Evolutionary conservation across 139 green algal genomes (phyloP).

Genomic region (Asterochloris sp.): DNA sequence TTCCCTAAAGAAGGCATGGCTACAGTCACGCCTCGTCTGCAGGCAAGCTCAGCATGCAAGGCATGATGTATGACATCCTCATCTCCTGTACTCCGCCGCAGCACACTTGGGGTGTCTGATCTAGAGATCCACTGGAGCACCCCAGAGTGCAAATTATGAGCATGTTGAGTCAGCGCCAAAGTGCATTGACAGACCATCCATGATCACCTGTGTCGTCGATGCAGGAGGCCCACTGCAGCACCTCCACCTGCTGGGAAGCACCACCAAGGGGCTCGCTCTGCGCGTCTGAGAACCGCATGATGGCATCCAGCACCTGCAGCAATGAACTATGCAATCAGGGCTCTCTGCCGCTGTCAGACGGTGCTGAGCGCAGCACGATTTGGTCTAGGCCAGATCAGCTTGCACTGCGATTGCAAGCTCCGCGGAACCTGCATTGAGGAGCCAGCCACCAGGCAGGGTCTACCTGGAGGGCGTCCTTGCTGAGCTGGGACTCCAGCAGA

Average conservation of each 20-base stretch:
- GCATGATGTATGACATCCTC: background rate
- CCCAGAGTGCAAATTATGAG: background rate
- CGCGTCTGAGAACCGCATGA: slow-evolving; percentile 17
- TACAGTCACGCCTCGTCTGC: too few species aligned
- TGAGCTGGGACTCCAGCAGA: slow-evolving; percentile 1
- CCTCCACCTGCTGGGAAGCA: background rate
- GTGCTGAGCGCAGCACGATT: background rate
- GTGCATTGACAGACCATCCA: background rate
- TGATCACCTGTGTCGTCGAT: slow-evolving; percentile 12
- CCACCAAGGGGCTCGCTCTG: background rate
- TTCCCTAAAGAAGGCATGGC: background rate
- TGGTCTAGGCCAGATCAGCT: background rate
- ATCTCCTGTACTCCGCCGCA: background rate
- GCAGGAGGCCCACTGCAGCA: slow-evolving; percentile 9
- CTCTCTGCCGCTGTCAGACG: background rate
- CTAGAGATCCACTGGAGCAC: background rate
- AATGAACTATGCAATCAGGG: too few species aligned
- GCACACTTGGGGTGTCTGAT: too few species aligned
- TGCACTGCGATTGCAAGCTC: background rate
- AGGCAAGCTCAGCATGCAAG: background rate
- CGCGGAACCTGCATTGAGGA: background rate
- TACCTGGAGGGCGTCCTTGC: slow-evolving; percentile 14
- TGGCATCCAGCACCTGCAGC: slow-evolving; percentile 17
- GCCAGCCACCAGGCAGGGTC: background rate
- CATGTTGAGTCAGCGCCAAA: background rate